Evolutionary conservation across 2,329 filamentous ascomycete genomes (phyloP).

Genomic region (Claviceps maximensis): DNA sequence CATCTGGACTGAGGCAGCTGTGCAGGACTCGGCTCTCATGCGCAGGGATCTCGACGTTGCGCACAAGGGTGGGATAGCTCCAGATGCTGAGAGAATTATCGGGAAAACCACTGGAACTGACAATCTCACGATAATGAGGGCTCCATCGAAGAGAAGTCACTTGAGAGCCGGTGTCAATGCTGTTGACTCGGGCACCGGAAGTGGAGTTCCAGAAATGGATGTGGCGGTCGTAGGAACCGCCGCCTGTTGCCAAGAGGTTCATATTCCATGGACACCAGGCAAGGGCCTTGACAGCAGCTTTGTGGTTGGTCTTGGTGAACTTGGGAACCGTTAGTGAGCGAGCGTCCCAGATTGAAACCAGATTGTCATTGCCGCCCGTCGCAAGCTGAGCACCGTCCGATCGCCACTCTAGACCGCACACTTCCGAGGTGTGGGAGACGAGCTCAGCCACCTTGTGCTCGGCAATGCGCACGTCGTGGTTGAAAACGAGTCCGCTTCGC

Average conservation of each 20-base stretch:
- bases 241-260: slow-evolving; percentile 91
- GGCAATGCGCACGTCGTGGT: slow-evolving; percentile 95
- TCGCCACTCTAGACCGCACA: slow-evolving; percentile 96
- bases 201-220: slow-evolving; percentile 99
- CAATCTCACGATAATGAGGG: slow-evolving; percentile 93
- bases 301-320: slow-evolving; percentile 99
- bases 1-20: slow-evolving; percentile 92
- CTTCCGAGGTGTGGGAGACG: slow-evolving; percentile 91
- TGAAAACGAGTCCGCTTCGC: slow-evolving; percentile 88
- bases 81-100: slow-evolving; percentile 98
- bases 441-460: slow-evolving; percentile 98
- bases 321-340: slow-evolving; percentile 87
- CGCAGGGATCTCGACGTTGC: slow-evolving; percentile 94
- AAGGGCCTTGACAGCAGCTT: slow-evolving; percentile 93
- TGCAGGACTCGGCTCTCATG: slow-evolving; percentile 95
- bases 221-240: slow-evolving; percentile 90
- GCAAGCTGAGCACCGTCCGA: slow-evolving; percentile 92
- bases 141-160: slow-evolving; percentile 95
- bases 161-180: slow-evolving; percentile 95
- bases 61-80: slow-evolving; percentile 94
- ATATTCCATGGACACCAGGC: slow-evolving; percentile 99
- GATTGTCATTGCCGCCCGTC: slow-evolving; percentile 96
- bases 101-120: slow-evolving; percentile 95
- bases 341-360: slow-evolving; percentile 98
- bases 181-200: slow-evolving; percentile 93